Base-by-base conservation (phyloP, 1,284 basidiomycete genomes). In the Fomitopsis pinicola region DNA sequence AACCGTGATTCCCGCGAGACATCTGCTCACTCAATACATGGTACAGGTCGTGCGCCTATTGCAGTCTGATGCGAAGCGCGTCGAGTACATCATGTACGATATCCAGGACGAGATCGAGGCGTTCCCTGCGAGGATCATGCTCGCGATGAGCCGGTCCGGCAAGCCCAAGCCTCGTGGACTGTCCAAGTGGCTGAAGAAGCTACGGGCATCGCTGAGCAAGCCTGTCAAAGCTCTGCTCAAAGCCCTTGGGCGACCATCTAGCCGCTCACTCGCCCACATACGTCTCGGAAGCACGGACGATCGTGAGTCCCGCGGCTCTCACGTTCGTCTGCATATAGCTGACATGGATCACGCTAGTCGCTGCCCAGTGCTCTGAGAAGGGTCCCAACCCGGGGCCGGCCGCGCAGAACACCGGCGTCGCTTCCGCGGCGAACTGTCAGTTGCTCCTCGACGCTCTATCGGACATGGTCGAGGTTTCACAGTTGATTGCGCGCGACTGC, bases 41-140 rank as follows among this genome's bases (percentile, higher is more conserved):
- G 5, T 30, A 6, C 40, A 44, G 55, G 30, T 30, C 86, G 80
- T 30, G 82, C 52, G 22, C 19, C 8, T 36, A 12, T 14, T 54
- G 35, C 35, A 54, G 52, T 35, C 35, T n/a, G 52, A 54, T 8
- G 52, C 52, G 9, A 54, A 54, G n/a, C 52, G 52, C n/a, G 36
- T 54, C 36, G 76, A 26, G 87, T 88, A 33, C 88, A 88, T 66
- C 91, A 89, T 59, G 91, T 91, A 64, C 87, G 89, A 59, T 79
- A 80, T 26, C 80, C 76, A 10, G 89, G 89, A 40, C 86, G 79
- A 17, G 79, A 66, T 33, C 89, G 88, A 30, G 89, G 76, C 50
- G 17, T 59, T 55, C 33, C 53, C 58, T 12, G 40, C 58, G 14
- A 55, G 40, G 33, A 40, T 55, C 58, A 30, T 35, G n/a, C 28